Evolutionary conservation across 345 rosid genomes (phyloP).

Genomic region (Gossypium raimondii): DNA sequence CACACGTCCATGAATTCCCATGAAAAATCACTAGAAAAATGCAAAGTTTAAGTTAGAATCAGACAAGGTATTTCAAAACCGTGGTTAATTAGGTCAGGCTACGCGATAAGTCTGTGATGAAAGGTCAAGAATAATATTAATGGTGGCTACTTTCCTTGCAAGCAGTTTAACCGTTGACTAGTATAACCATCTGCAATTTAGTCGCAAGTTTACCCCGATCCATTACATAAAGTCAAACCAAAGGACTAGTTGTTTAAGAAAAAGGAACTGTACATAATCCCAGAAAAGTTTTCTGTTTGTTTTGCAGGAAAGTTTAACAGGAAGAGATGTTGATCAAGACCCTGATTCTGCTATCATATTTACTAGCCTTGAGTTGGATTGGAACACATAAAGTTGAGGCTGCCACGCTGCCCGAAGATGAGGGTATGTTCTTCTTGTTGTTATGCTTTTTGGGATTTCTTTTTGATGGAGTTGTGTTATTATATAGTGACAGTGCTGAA

Average conservation of each 20-base stretch:
- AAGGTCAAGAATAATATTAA: not conserved
- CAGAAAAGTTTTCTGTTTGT: not conserved
- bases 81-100: not conserved
- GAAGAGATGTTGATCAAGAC: not conserved
- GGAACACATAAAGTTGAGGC: constrained; percentile 16
- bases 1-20: too few relatives aligned
- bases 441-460: not conserved
- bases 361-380: constrained; percentile 2
- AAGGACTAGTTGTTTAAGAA: not conserved
- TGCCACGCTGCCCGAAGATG: constrained; percentile 35
- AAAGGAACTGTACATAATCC: not conserved
- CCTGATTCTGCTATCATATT: not conserved
- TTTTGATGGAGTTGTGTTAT: not conserved
- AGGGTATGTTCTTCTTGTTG: constrained; percentile 23
- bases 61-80: too few relatives aligned
- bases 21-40: not conserved
- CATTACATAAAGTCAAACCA: not conserved
- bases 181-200: not conserved
- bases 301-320: not conserved
- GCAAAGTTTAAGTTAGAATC: not conserved
- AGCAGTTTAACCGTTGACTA: not conserved
- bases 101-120: not conserved
- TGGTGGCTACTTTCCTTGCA: not conserved
- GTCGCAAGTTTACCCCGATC: not conserved
- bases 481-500: constrained; percentile 47